Evolutionary conservation across 106 monocot species (phyloP), one percentile per base, ranked within the genome.

Genomic region (Xerophyta viscosa): DNA sequence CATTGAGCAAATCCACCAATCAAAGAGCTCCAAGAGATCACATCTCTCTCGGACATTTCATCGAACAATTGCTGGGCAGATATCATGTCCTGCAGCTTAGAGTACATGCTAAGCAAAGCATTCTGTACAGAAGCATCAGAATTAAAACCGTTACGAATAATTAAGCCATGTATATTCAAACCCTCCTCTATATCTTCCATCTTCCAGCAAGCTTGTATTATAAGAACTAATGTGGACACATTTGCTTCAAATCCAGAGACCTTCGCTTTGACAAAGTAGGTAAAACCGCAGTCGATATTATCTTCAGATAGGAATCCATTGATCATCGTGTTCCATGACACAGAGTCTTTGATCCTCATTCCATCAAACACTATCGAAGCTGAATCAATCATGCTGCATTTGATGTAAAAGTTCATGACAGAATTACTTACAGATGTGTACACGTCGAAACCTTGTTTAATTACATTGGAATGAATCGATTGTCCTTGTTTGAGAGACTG

Each of bases 251-350:
- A 86, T 5, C 65, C 46, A n/a, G 14, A 42, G 58, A 28, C 49
- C 44, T 57, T 69, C 36, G 75, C 79, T 58, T 67, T 57, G 23
- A 42, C 20, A 50, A 78, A 92, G 11, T 60, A 41, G 20, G 41
- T 19, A 50, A 92, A 37, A 11, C 87, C 92, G 17, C 28, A 4
- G 0, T 46, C 57, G 14, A 2, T n/a, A 20, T 65, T 64, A 12
- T 67, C 76, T 6, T 29, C 33, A 20, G 39, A 60, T 14, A 87
- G 36, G 46, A 83, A 71, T 18, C 92, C 77, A 58, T 87, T 68
- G 47, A 80, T 63, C 27, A 87, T 23, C 5, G 60, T 68, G 52
- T 92, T 92, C 92, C 87, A 92, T 0, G 92, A 82, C 22, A 92
- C 78, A 0, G 87, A 87, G 45, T 87, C 79, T 59, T 28, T 79